Evolutionary conservation across 225 moss, liverwort and hornwort genomes (phyloP).

Genomic region (Pseudoscleropodium purum): DNA sequence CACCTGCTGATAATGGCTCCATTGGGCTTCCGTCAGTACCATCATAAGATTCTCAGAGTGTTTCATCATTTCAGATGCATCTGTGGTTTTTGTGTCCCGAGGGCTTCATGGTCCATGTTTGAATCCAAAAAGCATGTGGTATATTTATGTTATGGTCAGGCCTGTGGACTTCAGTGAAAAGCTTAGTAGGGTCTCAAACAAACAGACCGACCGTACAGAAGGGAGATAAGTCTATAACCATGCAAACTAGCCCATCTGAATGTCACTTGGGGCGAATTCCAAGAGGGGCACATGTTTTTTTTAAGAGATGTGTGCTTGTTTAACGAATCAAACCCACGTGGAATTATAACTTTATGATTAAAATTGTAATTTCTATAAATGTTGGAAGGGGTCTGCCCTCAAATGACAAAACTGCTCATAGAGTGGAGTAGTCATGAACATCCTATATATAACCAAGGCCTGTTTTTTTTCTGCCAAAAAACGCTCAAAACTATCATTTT

Average conservation of each 20-base stretch:
- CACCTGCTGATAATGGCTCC: neutral
- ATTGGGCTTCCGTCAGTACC: neutral
- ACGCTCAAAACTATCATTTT: too few relatives aligned
- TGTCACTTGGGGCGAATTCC: neutral
- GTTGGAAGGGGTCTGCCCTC: fast-evolving
- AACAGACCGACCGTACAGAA: neutral
- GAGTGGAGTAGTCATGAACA: too few relatives aligned
- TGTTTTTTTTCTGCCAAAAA: too few relatives aligned
- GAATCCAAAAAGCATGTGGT: too few relatives aligned
- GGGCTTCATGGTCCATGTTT: too few relatives aligned
- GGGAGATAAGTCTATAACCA: neutral
- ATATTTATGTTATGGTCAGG: neutral
- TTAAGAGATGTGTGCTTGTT: neutral
- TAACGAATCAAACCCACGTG: neutral
- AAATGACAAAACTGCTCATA: neutral
- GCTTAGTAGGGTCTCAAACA: too few relatives aligned
- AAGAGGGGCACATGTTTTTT: neutral
- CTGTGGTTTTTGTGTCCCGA: neutral
- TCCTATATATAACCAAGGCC: neutral
- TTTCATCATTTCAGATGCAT: neutral
- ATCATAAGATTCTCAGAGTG: neutral
- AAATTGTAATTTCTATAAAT: neutral
- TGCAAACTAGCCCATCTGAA: neutral
- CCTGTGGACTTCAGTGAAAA: neutral
- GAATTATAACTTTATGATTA: neutral